Evolutionary conservation across 768 basidiomycete genomes (phyloP).

Genomic region (Termitomyces titanicus): DNA sequence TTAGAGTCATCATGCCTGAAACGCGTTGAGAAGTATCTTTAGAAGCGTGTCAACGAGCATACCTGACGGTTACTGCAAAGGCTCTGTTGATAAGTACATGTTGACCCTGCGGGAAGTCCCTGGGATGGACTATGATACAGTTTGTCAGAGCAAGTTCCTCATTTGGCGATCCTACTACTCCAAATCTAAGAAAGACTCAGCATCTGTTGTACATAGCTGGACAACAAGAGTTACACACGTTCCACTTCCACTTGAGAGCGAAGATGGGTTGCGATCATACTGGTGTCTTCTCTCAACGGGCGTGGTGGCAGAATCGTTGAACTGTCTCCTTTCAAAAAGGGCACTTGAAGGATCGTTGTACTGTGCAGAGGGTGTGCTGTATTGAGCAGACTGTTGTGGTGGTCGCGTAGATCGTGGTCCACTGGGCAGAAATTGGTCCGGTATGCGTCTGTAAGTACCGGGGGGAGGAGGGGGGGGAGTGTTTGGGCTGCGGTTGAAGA

Average conservation of each 20-base stretch:
- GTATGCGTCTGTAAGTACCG: constrained; percentile 40
- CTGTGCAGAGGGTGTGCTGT: constrained; percentile 29
- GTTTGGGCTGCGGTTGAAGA: constrained; percentile 40
- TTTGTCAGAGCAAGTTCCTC: constrained; percentile 75
- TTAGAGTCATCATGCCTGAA: constrained; percentile 76
- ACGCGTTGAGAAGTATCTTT: not conserved
- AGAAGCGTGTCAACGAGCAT: constrained; percentile 15
- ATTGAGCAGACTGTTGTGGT: constrained; percentile 38
- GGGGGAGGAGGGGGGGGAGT: constrained; percentile 34
- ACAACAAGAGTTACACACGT: constrained; percentile 14
- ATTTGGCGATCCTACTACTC: constrained; percentile 58
- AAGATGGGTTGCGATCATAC: constrained; percentile 37
- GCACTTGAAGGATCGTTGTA: constrained; percentile 53
- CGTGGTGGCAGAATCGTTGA: constrained; percentile 48
- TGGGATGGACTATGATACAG: constrained; percentile 73
- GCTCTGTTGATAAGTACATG: constrained; percentile 74
- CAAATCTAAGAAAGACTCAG: constrained; percentile 34
- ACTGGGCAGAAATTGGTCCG: constrained; percentile 26
- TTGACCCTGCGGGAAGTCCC: constrained; percentile 68
- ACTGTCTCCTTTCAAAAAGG: constrained; percentile 50
- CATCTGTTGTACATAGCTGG: constrained; percentile 2
- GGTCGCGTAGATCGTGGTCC: constrained; percentile 31
- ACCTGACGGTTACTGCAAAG: constrained; percentile 76
- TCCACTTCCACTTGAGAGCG: constrained; percentile 24
- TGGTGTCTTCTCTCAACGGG: constrained; percentile 45